Base-by-base conservation (phyloP, 139 green algal species). In the Nannochloris sp. region DNA sequence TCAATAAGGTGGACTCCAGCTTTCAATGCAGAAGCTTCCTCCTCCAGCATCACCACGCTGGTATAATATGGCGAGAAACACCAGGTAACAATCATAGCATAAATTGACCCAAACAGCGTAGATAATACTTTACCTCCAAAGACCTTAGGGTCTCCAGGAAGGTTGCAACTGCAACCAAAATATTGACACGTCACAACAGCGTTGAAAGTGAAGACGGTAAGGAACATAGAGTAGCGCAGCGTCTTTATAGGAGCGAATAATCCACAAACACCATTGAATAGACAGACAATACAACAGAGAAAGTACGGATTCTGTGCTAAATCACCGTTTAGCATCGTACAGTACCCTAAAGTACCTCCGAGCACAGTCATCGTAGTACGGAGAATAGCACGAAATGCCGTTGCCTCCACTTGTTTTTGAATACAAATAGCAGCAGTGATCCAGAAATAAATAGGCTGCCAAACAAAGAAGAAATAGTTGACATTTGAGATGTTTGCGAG, bases 401-500 rank as follows among this genome's bases (percentile, higher is more conserved):
- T 45, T 14, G 54, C 35, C 54, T 72, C 65, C 5, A 72, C 65
- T 35, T 72, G 48, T 37, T 62, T 37, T 36, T 72, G 65, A 29
- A 72, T 48, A 48, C 65, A 72, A 35, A 72, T 72, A 12, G 65
- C 65, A 7, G 54, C 37, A 12, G 65, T 72, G 15, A 72, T 66
- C 36, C 25, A 67, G 7, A 61, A 45, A 32, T 72, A 72, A 37
- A 72, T 66, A 31, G 65, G 65, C 29, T 66, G 54, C 65, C 65
- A 72, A 8, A 60, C 24, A 23, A 59, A 24, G 54, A 66, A 72
- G 54, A 66, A 66, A 29, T 66, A 33, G 7, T 15, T n/a, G 7
- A 65, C n/a, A 12, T 56, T 5, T 3, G 29, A 23, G 7, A 51
- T 35, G n/a, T 72, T 44, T 15, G 33, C 4, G 3, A 72, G 24